These are phyloP conservation scores for Fusarium succisae DNA, from an alignment of 2,329 filamentous ascomycete species.

Conservation along the genomic window DNA sequence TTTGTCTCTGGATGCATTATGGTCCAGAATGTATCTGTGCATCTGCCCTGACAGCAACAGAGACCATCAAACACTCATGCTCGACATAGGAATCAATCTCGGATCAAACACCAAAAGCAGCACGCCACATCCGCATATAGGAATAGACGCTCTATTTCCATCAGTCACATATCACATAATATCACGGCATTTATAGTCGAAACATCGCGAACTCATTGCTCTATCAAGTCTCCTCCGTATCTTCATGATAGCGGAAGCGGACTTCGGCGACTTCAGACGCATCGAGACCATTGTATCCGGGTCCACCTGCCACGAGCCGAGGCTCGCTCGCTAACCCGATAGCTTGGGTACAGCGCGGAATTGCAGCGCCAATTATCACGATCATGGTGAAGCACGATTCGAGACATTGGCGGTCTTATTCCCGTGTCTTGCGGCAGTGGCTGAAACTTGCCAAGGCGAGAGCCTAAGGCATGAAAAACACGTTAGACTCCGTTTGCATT, in stretches of 20 bases:
- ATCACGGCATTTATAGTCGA: too few relatives aligned
- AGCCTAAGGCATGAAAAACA: neutral
- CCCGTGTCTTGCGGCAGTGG: neutral
- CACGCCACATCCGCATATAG: too few relatives aligned
- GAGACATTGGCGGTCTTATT: neutral
- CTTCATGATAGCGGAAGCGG: neutral
- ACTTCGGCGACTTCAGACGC: neutral
- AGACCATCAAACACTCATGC: fast-evolving
- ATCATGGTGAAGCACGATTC: neutral
- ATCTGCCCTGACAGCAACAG: fast-evolving
- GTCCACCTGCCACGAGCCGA: neutral
- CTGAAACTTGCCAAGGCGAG: neutral
- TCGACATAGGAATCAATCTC: fast-evolving
- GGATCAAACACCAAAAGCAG: too few relatives aligned
- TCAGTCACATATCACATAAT: neutral
- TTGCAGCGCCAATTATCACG: neutral
- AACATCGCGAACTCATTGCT: neutral
- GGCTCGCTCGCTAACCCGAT: neutral
- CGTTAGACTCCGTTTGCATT: neutral
- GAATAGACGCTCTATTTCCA: neutral
- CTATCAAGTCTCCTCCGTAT: neutral
- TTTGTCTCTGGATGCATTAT: fast-evolving
- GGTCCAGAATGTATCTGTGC: neutral
- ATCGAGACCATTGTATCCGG: neutral
- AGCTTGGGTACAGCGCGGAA: neutral